Base-by-base conservation (phyloP, 345 rosid genomes). In the Gossypium australe region DNA sequence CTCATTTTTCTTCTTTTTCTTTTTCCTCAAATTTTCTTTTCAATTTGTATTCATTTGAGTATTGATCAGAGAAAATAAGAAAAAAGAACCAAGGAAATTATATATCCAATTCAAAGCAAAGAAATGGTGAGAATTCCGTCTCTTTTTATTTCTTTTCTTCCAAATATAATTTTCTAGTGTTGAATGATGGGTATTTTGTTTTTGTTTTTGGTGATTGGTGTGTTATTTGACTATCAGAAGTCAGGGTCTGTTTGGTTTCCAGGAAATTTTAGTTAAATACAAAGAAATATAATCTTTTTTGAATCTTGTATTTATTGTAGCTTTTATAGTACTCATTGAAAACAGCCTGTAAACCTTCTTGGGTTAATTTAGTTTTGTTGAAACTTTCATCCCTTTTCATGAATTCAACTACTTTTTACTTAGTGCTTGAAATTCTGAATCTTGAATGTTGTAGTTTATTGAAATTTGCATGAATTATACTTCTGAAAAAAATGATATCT, bases 191-290 rank as follows among this genome's bases (percentile, higher is more conserved):
- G 34, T 22, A 45, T 68, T 53, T 68, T 17, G 10, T 10, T 48
- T 9, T 48, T 67, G 13, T 16, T 29, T 51, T 29, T 51, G 25
- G 27, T 70, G 60, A 17, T 52, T 52, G 45, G 17, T 27, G 55
- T 45, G 52, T 20, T 70, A 49, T 29, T 17, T 49, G 22, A n/a
- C 44, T 69, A 16, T 67, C 57, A 48, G 52, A 22, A 22, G 3
- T 48, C 52, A 22, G 63, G 43, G 72, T 49, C 44, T 49, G 73
- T 52, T 70, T 70, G 60, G 45, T 70, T 70, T 43, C 73, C 73
- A 29, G 61, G 73, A 70, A 70, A 52, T 4, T 70, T 52, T 51
- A 24, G 71, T 24, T 47, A 22, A 24, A 65, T 14, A 16, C 55
- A 47, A 47, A 47, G 18, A 47, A 67, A 67, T 13, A 27, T 14